Evolutionary conservation across 306 rosid genomes (phyloP).

Genomic region (Trichosanthes truncata): DNA sequence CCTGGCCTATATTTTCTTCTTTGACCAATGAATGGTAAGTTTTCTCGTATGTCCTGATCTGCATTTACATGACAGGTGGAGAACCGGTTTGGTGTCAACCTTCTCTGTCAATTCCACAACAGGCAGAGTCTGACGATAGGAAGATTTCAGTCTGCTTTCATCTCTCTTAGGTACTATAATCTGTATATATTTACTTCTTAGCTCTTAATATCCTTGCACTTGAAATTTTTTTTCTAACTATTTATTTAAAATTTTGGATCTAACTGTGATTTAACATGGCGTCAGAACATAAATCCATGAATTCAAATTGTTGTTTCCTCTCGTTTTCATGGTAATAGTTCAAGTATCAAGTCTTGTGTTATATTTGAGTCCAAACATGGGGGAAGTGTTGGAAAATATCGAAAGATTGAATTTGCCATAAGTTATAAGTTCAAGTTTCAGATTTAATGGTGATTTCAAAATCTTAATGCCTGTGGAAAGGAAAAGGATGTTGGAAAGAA

Average conservation of each 20-base stretch:
- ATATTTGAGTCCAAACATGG: neutral
- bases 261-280: neutral
- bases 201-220: neutral
- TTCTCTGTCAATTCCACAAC: conserved; percentile 52
- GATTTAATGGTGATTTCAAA: neutral
- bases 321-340: neutral
- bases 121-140: conserved; percentile 49
- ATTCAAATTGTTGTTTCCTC: neutral
- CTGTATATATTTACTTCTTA: neutral
- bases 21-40: neutral
- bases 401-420: neutral
- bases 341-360: neutral
- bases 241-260: neutral
- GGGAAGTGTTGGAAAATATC: neutral
- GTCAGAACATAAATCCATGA: neutral
- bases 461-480: neutral
- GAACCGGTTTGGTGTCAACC: conserved; percentile 60
- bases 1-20: neutral
- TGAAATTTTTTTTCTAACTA: neutral
- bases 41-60: neutral
- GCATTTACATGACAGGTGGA: conserved; percentile 55
- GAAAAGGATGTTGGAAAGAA: neutral
- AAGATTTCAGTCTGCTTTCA: conserved; percentile 54
- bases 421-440: neutral
- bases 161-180: conserved; percentile 52